Conservation (phyloP, 768 basidiomycete genomes). For the Porpolomopsis calyptriformis region DNA sequence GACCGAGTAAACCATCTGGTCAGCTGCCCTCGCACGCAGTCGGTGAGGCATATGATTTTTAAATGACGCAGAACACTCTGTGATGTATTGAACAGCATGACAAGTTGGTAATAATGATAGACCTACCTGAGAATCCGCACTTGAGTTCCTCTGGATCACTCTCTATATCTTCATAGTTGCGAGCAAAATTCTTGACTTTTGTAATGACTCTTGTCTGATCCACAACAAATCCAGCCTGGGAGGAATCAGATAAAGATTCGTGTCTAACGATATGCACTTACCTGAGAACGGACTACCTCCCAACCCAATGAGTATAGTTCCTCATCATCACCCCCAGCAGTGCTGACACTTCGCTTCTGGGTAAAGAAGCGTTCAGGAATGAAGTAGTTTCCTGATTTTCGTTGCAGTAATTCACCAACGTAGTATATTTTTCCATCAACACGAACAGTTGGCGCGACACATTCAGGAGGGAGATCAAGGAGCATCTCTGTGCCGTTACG, state of each 20-base stretch:
- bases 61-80: constrained; percentile 1
- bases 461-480: constrained; percentile 14
- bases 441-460: constrained; percentile 18
- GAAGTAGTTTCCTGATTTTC: not conserved
- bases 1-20: constrained; percentile 4
- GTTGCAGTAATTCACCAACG: constrained; percentile 1
- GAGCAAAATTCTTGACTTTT: not conserved
- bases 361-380: constrained; percentile 3
- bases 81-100: not conserved
- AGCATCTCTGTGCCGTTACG: constrained; percentile 22
- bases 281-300: not conserved
- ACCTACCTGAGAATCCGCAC: constrained; percentile 4
- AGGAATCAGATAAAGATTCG: not conserved
- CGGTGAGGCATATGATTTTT: constrained; percentile 7
- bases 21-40: constrained; percentile 3
- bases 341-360: not conserved
- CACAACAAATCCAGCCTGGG: constrained; percentile 6
- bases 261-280: not conserved
- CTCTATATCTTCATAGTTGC: constrained; percentile 2
- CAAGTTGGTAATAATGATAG: not conserved
- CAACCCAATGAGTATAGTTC: constrained; percentile 1
- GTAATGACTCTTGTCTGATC: constrained; percentile 1
- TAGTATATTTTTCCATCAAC: not conserved
- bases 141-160: constrained; percentile 2
- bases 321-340: not conserved